These are phyloP conservation scores for Cystobasidium slooffiae DNA, from an alignment of 1,284 basidiomycete genomes.

Conservation along the genomic window DNA sequence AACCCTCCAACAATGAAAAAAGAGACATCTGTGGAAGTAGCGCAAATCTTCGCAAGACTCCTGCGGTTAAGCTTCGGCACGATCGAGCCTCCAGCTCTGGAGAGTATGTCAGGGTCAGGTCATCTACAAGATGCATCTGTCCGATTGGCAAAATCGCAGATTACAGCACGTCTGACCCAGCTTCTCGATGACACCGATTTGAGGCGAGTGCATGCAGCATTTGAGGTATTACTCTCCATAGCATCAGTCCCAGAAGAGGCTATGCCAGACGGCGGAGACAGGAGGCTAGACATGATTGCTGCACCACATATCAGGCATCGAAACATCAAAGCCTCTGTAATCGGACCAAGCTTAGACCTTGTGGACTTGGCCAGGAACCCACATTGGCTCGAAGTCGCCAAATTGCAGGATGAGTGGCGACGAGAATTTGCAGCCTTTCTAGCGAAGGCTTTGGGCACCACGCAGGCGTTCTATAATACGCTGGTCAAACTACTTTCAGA, in stretches of 20 bases:
- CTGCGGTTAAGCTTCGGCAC: too few species aligned
- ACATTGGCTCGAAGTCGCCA: constrained; percentile 8
- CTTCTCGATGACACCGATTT: too few species aligned
- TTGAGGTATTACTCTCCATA: constrained; percentile 32
- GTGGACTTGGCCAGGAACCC: background rate
- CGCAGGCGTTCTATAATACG: constrained; percentile 71
- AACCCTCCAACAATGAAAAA: too few species aligned
- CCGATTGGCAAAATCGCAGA: too few species aligned
- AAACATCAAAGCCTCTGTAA: background rate
- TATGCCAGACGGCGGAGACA: background rate
- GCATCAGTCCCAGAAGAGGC: background rate
- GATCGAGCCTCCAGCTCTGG: too few species aligned
- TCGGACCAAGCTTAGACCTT: background rate
- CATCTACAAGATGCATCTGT: too few species aligned
- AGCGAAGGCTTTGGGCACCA: constrained; percentile 64
- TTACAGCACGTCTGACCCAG: too few species aligned
- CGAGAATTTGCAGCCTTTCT: constrained; percentile 66
- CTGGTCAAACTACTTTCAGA: constrained; percentile 66
- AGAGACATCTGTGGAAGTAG: too few species aligned
- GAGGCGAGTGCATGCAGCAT: constrained; percentile 26
- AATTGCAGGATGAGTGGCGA: constrained; percentile 64
- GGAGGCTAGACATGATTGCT: background rate
- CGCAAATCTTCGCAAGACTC: too few species aligned
- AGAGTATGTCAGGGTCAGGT: too few species aligned
- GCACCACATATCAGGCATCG: background rate